Percentiles rank a stretch among this genome's conserved stretches.
Evolutionary conservation across 768 basidiomycete genomes (phyloP).

Genomic region (Coprinopsis strossmayeri): DNA sequence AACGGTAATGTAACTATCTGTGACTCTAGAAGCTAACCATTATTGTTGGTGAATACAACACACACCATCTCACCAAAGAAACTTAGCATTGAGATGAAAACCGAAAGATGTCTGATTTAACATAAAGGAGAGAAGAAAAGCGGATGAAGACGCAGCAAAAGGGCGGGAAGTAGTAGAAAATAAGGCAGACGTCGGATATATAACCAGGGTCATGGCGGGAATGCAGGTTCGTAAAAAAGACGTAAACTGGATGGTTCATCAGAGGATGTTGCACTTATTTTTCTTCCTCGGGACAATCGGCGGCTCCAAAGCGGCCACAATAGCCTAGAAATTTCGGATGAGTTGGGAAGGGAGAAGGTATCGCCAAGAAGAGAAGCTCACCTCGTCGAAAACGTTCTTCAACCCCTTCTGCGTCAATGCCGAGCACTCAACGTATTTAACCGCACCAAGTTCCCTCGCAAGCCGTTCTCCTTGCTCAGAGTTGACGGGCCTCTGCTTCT

Average conservation of each 20-base stretch:
- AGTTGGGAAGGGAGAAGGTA: neutral
- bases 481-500: conserved; percentile 92
- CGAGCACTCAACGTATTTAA: conserved; percentile 99
- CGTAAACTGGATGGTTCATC: conserved; percentile 28
- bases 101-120: conserved; percentile 34
- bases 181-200: conserved; percentile 36
- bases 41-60: conserved; percentile 7
- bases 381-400: conserved; percentile 99
- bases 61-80: conserved; percentile 7
- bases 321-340: conserved; percentile 80
- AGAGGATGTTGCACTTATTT: conserved; percentile 81
- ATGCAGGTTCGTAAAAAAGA: conserved; percentile 20
- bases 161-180: conserved; percentile 17
- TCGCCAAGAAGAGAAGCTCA: conserved; percentile 31
- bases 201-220: conserved; percentile 38
- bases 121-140: conserved; percentile 30
- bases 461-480: conserved; percentile 88
- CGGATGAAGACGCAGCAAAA: conserved; percentile 20
- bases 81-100: conserved; percentile 16
- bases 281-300: conserved; percentile 82
- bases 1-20: conserved; percentile 8
- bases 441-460: conserved; percentile 95
- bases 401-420: conserved; percentile 98
- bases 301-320: conserved; percentile 97
- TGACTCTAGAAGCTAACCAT: conserved; percentile 6